These are phyloP conservation scores for Dillenia turbinata DNA, from an alignment of 164 flowering plant genomes.

Conservation along the genomic window DNA sequence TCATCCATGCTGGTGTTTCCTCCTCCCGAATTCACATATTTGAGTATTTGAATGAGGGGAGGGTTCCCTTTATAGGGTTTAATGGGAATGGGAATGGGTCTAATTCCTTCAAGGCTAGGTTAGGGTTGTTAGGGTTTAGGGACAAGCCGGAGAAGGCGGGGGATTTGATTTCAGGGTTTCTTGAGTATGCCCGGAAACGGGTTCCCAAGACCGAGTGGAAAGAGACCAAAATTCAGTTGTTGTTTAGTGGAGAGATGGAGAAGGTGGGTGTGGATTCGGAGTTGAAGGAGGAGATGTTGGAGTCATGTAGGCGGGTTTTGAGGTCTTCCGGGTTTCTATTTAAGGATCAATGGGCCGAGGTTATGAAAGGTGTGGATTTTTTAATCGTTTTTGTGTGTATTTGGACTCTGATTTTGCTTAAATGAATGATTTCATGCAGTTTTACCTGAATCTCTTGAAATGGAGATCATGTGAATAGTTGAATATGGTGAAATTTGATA, in stretches of 20 bases:
- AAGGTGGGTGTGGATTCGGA: conserved; percentile 6
- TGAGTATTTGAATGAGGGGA: conserved; percentile 35
- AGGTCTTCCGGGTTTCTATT: conserved; percentile 43
- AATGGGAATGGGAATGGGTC: conserved; percentile 15
- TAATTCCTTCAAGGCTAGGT: conserved; percentile 13
- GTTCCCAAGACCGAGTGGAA: conserved; percentile 38
- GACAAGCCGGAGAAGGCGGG: conserved; percentile 24
- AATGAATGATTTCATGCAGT: not conserved
- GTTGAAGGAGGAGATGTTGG: conserved; percentile 23
- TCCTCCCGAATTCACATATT: conserved; percentile 34
- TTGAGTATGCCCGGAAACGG: conserved; percentile 32
- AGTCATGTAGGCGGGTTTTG: conserved; percentile 31
- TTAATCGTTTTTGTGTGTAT: not conserved
- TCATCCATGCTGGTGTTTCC: conserved; percentile 25
- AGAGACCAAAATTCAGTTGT: conserved; percentile 28
- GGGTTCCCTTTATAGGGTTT: conserved; percentile 25
- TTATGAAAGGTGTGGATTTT: conserved; percentile 28
- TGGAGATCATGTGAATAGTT: no score
- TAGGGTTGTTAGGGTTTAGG: conserved; percentile 23
- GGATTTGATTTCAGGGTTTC: conserved; percentile 19
- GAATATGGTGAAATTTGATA: no score
- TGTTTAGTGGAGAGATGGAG: conserved; percentile 24
- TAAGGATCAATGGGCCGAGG: conserved; percentile 44
- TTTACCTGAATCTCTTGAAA: not conserved
- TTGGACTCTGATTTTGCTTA: not conserved